Percentiles rank a stretch among this genome's conserved stretches.
These are phyloP conservation scores for Syzygium grande DNA, from an alignment of 345 rosid genomes.

Conservation along the genomic window DNA sequence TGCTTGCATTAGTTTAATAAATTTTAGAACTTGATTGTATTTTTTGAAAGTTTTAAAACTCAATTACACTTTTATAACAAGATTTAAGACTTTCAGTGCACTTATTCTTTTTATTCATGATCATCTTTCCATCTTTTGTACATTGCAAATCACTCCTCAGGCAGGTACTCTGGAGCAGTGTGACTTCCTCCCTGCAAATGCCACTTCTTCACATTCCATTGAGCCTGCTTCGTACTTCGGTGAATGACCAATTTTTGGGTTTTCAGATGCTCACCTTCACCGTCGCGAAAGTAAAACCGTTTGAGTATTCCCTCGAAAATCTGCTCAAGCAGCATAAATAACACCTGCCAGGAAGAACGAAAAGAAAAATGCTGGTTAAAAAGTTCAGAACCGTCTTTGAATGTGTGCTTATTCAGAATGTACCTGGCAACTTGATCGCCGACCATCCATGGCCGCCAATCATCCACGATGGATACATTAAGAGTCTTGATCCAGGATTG, in stretches of 20 bases:
- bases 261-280: conserved; percentile 11
- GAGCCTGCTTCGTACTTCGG: neutral
- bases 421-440: conserved; percentile 21
- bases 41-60: no score
- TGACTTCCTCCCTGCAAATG: conserved; percentile 22
- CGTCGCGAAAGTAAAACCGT: conserved; percentile 18
- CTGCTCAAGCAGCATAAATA: neutral
- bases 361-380: neutral
- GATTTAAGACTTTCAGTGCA: no score
- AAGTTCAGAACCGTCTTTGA: neutral
- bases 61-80: no score
- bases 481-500: conserved; percentile 12
- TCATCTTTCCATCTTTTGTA: conserved; percentile 12
- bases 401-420: neutral
- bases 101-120: no score
- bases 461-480: conserved; percentile 6
- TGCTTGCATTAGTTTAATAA: no score
- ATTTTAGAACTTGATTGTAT: no score
- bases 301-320: neutral
- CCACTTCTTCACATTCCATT: neutral
- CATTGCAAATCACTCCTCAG: conserved; percentile 19
- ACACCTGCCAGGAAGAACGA: neutral
- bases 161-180: conserved; percentile 15
- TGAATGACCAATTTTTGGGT: neutral
- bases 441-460: conserved; percentile 23